These are phyloP conservation scores for Bacidia gigantensis DNA, from an alignment of 495 filamentous ascomycete genomes.

Conservation along the genomic window DNA sequence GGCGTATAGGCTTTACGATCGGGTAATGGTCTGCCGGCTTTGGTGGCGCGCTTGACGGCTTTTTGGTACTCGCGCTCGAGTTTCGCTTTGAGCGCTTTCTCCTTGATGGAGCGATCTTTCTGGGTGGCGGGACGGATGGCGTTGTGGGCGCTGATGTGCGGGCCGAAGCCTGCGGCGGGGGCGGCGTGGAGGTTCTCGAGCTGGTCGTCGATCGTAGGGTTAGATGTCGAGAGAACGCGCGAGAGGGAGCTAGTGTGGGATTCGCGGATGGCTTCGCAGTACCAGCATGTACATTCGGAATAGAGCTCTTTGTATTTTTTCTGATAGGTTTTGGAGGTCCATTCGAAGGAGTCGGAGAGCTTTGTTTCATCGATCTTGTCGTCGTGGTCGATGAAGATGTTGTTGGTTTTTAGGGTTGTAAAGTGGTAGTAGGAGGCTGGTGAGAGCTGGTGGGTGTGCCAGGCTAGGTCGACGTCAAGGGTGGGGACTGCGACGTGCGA, in stretches of 20 bases:
- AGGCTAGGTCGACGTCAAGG: constrained; percentile 76
- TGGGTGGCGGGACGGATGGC: constrained; percentile 8
- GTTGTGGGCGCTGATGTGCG: constrained; percentile 21
- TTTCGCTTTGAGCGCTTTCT: constrained; percentile 22
- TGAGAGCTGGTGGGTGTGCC: constrained; percentile 53
- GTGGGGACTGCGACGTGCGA: constrained; percentile 57
- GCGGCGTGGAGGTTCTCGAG: constrained; percentile 37
- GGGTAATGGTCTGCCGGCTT: constrained; percentile 39
- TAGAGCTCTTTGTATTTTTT: constrained; percentile 50
- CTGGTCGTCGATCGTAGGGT: constrained; percentile 26
- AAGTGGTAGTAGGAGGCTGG: constrained; percentile 50
- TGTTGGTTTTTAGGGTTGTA: constrained; percentile 19
- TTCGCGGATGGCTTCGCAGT: constrained; percentile 67
- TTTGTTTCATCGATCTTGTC: constrained; percentile 61
- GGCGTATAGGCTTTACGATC: constrained; percentile 37
- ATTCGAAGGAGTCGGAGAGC: constrained; percentile 52
- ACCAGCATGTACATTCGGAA: constrained; percentile 81
- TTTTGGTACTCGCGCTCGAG: constrained; percentile 52
- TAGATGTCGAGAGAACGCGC: constrained; percentile 12
- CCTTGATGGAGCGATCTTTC: constrained; percentile 3
- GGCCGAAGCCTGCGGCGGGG: constrained; percentile 17
- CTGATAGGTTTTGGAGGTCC: constrained; percentile 60
- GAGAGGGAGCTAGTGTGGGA: constrained; percentile 34
- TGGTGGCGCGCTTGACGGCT: constrained; percentile 44
- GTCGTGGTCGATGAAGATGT: constrained; percentile 64